A percentile compares a stretch with the other conserved stretches of the same genome.
phyloP scores from a whole-genome alignment of 2,329 filamentous ascomycete genomes.

The Clonostachys rhizophaga region DNA sequence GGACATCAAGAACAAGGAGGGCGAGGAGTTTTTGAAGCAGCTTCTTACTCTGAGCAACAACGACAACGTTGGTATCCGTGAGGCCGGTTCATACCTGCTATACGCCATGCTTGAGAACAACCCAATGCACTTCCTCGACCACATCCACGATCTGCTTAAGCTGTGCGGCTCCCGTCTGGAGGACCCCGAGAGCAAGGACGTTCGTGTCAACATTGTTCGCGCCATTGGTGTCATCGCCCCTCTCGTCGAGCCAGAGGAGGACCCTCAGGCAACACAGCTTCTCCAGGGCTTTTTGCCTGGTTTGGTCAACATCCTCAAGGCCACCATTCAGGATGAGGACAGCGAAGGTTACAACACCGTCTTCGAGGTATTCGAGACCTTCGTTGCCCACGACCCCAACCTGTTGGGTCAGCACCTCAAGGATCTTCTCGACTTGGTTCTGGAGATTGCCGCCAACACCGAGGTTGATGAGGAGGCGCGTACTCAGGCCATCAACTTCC shows the following conservation, averaged over 20 bases:
- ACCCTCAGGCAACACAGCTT: slow-evolving; percentile 64
- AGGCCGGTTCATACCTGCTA: slow-evolving; percentile 89
- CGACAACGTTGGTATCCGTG: slow-evolving; percentile 71
- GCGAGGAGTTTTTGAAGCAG: slow-evolving; percentile 75
- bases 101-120: slow-evolving; percentile 88
- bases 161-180: slow-evolving; percentile 85
- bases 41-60: slow-evolving; percentile 77
- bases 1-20: slow-evolving; percentile 71
- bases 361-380: slow-evolving; percentile 96
- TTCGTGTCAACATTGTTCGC: slow-evolving; percentile 90
- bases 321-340: slow-evolving; percentile 71
- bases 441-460: slow-evolving; percentile 74
- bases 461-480: slow-evolving; percentile 79
- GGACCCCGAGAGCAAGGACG: slow-evolving; percentile 85
- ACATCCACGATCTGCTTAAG: slow-evolving; percentile 73
- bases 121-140: slow-evolving; percentile 77
- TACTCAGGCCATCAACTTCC: slow-evolving; percentile 86
- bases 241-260: slow-evolving; percentile 83
- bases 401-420: slow-evolving; percentile 82
- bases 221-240: slow-evolving; percentile 84
- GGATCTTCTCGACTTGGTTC: slow-evolving; percentile 91
- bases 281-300: slow-evolving; percentile 79
- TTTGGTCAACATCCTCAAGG: slow-evolving; percentile 88
- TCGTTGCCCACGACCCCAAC: slow-evolving; percentile 83
- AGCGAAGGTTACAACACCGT: slow-evolving; percentile 86